Conservation (phyloP, 371 early-diverging fungal genomes). For the Mortierella sp. region DNA sequence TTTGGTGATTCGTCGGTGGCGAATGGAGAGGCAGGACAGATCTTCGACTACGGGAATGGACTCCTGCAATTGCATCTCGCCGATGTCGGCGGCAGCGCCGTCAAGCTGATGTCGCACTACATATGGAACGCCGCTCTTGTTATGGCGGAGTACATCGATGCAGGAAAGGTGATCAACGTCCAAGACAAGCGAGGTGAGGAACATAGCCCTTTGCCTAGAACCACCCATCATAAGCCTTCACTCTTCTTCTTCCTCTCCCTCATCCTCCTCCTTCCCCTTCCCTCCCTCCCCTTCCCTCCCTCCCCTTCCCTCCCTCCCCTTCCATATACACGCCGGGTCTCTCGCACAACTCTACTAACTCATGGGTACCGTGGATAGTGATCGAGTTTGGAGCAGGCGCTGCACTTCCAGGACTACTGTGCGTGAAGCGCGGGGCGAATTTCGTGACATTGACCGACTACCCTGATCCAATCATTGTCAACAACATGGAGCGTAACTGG, state of each 20-base stretch:
- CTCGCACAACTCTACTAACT: no score
- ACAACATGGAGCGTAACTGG: slow-evolving; percentile 50
- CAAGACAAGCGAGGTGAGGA: slow-evolving; percentile 25
- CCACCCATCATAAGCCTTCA: no score
- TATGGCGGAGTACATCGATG: slow-evolving; percentile 49
- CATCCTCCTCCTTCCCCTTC: no score
- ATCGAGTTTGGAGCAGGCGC: slow-evolving; percentile 51
- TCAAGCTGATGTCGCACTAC: slow-evolving; percentile 48
- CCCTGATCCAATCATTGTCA: slow-evolving; percentile 39
- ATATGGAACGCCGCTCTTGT: slow-evolving; percentile 50
- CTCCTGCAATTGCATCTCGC: slow-evolving; percentile 39
- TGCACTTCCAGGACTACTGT: slow-evolving; percentile 38
- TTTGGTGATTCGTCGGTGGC: slow-evolving; percentile 52
- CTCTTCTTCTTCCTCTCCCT: no score
- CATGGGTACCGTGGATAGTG: slow-evolving; percentile 12
- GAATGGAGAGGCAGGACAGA: slow-evolving; percentile 45
- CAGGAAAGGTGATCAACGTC: slow-evolving; percentile 8
- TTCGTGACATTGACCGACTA: slow-evolving; percentile 45
- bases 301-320: no score
- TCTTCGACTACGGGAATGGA: slow-evolving; percentile 33
- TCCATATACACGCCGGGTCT: no score
- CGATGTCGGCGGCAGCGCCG: slow-evolving; percentile 35
- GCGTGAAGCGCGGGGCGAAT: slow-evolving; percentile 30
- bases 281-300: no score
- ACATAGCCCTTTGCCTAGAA: slow-evolving; percentile 10